Evolutionary conservation across 2,329 filamentous ascomycete genomes (phyloP).

Genomic region (Niveomyces coronatus): DNA sequence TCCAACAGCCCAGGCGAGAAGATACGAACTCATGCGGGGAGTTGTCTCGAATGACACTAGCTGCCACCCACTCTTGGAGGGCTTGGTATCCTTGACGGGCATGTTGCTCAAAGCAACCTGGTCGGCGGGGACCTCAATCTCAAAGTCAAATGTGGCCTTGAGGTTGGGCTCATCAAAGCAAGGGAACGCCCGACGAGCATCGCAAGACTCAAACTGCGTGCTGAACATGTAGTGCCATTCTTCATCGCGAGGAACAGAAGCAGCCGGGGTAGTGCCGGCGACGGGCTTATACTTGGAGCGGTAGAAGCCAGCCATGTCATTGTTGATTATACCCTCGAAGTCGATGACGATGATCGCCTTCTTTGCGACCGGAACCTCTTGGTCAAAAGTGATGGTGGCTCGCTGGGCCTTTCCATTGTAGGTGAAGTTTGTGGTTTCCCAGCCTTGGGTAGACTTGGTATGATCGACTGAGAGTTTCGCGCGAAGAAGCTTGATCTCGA

Average conservation of each 20-base stretch:
- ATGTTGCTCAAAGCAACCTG: conserved; percentile 91
- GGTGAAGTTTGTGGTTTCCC: conserved; percentile 55
- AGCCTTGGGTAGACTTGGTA: conserved; percentile 44
- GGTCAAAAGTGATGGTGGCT: conserved; percentile 64
- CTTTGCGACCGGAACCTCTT: conserved; percentile 57
- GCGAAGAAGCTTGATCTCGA: conserved; percentile 67
- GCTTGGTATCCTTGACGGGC: conserved; percentile 65
- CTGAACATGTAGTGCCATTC: conserved; percentile 70
- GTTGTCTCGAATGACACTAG: conserved; percentile 71
- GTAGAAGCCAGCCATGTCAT: conserved; percentile 88
- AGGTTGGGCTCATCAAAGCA: conserved; percentile 98
- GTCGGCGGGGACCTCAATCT: conserved; percentile 82
- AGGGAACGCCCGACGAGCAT: conserved; percentile 88
- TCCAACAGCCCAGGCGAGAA: conserved; percentile 87
- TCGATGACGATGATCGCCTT: conserved; percentile 58
- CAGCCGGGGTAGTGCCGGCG: conserved; percentile 46
- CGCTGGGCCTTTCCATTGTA: conserved; percentile 82
- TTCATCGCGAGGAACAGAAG: conserved; percentile 66
- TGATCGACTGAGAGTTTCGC: conserved; percentile 50
- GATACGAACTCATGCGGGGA: conserved; percentile 84
- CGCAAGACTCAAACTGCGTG: conserved; percentile 95
- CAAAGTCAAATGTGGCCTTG: conserved; percentile 91
- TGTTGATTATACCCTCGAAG: conserved; percentile 77
- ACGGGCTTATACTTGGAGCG: conserved; percentile 85
- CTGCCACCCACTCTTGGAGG: conserved; percentile 54